Evolutionary conservation across 345 rosid genomes (phyloP).

Genomic region (Melastoma malabathricum): DNA sequence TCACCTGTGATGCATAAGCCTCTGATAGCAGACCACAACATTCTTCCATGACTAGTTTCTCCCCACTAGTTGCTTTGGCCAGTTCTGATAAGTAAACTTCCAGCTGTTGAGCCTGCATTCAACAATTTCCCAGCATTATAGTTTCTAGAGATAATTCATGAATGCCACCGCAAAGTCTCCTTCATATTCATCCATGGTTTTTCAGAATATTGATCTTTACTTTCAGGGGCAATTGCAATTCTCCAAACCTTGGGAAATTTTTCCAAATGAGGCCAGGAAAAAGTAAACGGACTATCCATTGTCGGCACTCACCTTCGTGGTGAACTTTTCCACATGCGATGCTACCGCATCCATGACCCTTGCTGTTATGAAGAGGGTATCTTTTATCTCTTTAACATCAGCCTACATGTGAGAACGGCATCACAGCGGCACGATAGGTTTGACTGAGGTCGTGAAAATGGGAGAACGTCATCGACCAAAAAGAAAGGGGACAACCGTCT

Average conservation of each 20-base stretch:
- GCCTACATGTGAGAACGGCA: constrained; percentile 16
- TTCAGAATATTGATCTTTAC: no score
- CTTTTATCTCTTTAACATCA: constrained; percentile 45
- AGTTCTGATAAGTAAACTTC: constrained; percentile 55
- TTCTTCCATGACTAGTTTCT: constrained; percentile 53
- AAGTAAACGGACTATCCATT: neutral
- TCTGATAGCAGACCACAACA: constrained; percentile 39
- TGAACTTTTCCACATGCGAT: constrained; percentile 24
- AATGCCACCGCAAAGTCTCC: neutral
- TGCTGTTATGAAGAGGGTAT: constrained; percentile 40
- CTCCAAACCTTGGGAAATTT: neutral
- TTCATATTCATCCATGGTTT: no score
- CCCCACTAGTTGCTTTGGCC: constrained; percentile 48
- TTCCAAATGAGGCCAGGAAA: neutral
- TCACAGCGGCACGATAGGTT: neutral
- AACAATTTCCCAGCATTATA: neutral
- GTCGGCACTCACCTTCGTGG: constrained; percentile 40
- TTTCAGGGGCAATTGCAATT: no score
- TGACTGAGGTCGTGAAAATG: neutral
- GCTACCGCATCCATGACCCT: constrained; percentile 49
- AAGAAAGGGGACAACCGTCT: neutral
- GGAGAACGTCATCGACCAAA: neutral
- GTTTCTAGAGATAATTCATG: neutral
- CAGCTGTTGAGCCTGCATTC: constrained; percentile 53
- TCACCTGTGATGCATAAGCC: constrained; percentile 46